phyloP scores from a whole-genome alignment of 441 rosid genomes.

The Adansonia rubrostipa region DNA sequence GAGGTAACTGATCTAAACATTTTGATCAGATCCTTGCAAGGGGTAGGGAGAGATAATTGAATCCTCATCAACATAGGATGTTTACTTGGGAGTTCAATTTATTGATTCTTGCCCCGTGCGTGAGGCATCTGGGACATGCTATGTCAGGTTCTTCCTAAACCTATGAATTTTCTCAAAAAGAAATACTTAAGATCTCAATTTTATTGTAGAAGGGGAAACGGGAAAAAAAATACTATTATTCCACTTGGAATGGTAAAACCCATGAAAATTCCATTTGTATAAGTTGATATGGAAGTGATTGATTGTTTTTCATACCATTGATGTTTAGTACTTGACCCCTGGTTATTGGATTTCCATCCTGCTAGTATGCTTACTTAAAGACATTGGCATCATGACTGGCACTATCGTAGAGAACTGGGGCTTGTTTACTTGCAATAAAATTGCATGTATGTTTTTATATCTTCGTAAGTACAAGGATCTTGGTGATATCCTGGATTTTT shows the following conservation, averaged over 20 bases:
- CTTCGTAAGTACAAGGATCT: background rate
- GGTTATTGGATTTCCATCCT: background rate
- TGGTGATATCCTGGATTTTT: background rate
- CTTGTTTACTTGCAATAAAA: slow-evolving; percentile 15
- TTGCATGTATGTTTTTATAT: background rate
- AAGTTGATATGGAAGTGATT: background rate
- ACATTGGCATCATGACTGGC: background rate
- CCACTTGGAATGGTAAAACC: background rate
- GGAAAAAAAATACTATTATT: background rate
- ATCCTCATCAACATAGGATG: background rate
- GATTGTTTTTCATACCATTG: background rate
- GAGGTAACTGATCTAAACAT: slow-evolving; percentile 36
- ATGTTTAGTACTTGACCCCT: background rate
- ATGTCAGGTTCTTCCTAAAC: background rate
- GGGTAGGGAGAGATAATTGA: slow-evolving; percentile 18
- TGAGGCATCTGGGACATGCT: background rate
- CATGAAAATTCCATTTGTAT: background rate
- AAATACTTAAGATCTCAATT: background rate
- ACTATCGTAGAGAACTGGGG: background rate
- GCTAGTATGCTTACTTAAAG: background rate
- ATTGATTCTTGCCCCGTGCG: slow-evolving; percentile 18
- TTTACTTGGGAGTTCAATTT: slow-evolving; percentile 3
- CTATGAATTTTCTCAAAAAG: background rate
- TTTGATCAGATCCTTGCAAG: slow-evolving; percentile 33
- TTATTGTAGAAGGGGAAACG: background rate